Evolutionary conservation across 2,329 filamentous ascomycete genomes (phyloP), one percentile per base, ranked within the genome.

Genomic region (Colletotrichum tropicale): DNA sequence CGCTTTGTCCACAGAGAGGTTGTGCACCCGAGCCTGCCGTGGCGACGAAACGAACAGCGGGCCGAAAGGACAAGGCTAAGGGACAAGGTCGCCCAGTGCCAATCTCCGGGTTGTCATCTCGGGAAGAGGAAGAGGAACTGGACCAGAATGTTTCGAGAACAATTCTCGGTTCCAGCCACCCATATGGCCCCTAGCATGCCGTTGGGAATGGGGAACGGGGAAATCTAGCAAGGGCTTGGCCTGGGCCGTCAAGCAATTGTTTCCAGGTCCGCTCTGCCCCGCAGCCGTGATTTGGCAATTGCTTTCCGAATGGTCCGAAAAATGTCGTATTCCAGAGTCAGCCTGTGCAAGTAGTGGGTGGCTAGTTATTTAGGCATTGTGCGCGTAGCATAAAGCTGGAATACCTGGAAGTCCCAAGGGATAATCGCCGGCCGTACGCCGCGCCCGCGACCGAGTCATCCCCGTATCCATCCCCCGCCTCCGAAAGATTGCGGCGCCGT

Each of bases 131-230:
- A 58, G 66, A 75, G 52, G 55, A 34, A 58, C 48, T 24, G 56
- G n/a, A 10, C 66, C 71, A 75, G 30, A 72, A 75, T 64, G 73
- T 73, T 75, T 68, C 69, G 64, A 75, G 62, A 72, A 73, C 16
- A 64, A n/a, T 28, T 75, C 52, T 21, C n/a, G 73, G 28, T 32
- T 56, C 24, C 68, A 58, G 34, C 52, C 68, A 67, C 34, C 52
- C 32, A 12, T n/a, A 38, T 18, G n/a, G 43, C 43, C 43, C 13
- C 55, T 26, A 30, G 62, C 30, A n/a, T 26, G 32, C 30, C 61
- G 18, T 21, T 48, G 21, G 58, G 30, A 18, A 61, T 48, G 55
- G 43, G 56, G 52, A 67, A 69, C 21, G 24, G 66, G 56, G 65
- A 36, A 62, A 26, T 28, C 36, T 24, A 13, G 32, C 12, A 52